phyloP scores from a whole-genome alignment of 2,329 filamentous ascomycete genomes.

The Thielaviopsis populi region DNA sequence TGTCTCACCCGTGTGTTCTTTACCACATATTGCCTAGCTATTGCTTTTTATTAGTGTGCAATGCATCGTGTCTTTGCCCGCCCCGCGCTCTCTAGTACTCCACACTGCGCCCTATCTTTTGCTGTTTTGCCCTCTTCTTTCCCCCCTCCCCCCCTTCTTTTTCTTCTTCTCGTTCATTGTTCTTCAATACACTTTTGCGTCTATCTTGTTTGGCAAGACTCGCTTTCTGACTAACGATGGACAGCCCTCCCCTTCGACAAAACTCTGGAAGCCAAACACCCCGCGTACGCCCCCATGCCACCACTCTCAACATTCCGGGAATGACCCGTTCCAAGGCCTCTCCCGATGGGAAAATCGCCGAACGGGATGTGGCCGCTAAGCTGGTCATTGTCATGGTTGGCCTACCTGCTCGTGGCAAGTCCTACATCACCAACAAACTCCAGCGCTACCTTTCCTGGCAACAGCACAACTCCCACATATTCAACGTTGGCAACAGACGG shows the following conservation, averaged over 20 bases:
- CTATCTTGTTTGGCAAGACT: neutral
- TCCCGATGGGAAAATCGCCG: slow-evolving; percentile 84
- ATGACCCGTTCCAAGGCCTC: slow-evolving; percentile 92
- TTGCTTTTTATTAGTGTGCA: neutral
- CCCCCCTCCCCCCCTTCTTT: slow-evolving; percentile 13
- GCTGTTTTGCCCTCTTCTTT: neutral
- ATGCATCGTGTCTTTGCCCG: neutral
- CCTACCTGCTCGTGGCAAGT: slow-evolving; percentile 86
- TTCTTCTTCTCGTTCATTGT: neutral
- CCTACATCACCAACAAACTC: slow-evolving; percentile 97
- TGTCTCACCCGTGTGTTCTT: slow-evolving; percentile 13
- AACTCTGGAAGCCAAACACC: slow-evolving; percentile 67
- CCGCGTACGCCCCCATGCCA: slow-evolving; percentile 65
- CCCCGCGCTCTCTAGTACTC: neutral
- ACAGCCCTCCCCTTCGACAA: slow-evolving; percentile 51
- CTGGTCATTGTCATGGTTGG: slow-evolving; percentile 98
- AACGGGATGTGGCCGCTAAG: slow-evolving; percentile 89
- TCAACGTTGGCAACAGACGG: slow-evolving; percentile 90
- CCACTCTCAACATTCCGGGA: slow-evolving; percentile 90
- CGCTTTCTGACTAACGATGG: slow-evolving; percentile 15
- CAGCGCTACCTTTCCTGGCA: slow-evolving; percentile 93
- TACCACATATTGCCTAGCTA: neutral
- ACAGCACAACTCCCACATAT: slow-evolving; percentile 88
- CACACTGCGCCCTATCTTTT: too few species aligned
- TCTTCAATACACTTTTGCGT: slow-evolving; percentile 11